Percentiles rank a stretch among this genome's conserved stretches.
Conservation (phyloP, 2,329 filamentous ascomycete genomes). For the Xylariaceae sp. region DNA sequence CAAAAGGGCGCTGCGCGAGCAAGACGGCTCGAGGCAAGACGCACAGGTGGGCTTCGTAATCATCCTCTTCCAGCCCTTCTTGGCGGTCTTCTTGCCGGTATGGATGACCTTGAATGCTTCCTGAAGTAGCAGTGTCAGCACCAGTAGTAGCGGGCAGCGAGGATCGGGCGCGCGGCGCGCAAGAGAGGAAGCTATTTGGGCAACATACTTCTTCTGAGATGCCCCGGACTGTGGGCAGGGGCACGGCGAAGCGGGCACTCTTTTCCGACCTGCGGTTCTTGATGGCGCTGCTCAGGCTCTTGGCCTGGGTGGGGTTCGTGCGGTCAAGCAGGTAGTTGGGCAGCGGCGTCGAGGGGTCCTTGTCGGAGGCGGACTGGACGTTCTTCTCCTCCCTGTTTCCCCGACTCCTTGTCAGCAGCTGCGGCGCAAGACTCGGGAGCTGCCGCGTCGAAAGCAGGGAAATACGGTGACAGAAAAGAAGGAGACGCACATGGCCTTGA, state of each 20-base stretch:
- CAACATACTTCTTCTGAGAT: constrained; percentile 79
- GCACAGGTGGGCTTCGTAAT: constrained; percentile 2
- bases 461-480: too few relatives aligned
- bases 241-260: constrained; percentile 86
- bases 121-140: neutral
- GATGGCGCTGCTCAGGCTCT: constrained; percentile 75
- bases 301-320: constrained; percentile 47
- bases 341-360: constrained; percentile 73
- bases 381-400: constrained; percentile 82
- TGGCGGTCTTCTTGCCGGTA: constrained; percentile 83
- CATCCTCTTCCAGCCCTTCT: constrained; percentile 57
- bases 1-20: too few relatives aligned
- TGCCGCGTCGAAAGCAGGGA: too few relatives aligned
- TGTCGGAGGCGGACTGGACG: constrained; percentile 74
- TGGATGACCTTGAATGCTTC: too few relatives aligned
- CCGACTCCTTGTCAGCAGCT: too few relatives aligned
- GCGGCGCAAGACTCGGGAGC: too few relatives aligned
- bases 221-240: constrained; percentile 86
- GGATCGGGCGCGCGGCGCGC: too few relatives aligned
- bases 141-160: too few relatives aligned
- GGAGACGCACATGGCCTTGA: constrained; percentile 67
- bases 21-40: too few relatives aligned
- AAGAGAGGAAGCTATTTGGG: too few relatives aligned
- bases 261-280: constrained; percentile 95
- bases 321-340: constrained; percentile 92